Conservation (phyloP, 2,329 filamentous ascomycete genomes). For the Pseudogymnoascus sp. region DNA sequence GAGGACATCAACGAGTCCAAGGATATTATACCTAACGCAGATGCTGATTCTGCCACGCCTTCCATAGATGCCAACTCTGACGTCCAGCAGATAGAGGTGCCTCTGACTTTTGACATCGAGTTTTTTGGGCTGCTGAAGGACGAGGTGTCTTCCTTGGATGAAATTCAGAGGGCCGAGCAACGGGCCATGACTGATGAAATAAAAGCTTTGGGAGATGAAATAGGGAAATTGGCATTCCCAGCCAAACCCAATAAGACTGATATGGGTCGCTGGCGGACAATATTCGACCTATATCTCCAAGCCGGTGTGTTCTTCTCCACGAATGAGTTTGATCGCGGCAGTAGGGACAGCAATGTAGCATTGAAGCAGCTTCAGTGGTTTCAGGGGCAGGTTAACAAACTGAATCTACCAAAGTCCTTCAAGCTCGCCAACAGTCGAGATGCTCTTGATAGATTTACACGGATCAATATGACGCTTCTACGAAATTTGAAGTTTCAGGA, state of each 20-base stretch:
- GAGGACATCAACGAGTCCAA: not conserved
- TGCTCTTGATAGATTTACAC: conserved; percentile 61
- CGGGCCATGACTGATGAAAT: conserved; percentile 56
- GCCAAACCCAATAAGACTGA: conserved; percentile 55
- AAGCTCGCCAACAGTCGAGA: conserved; percentile 55
- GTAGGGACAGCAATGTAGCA: conserved; percentile 56
- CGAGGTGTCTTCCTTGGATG: conserved; percentile 61
- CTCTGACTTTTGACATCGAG: conserved; percentile 65
- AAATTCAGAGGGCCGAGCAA: conserved; percentile 55
- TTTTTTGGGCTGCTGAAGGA: conserved; percentile 71
- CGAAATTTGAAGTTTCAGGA: conserved; percentile 76
- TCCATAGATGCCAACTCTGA: not conserved
- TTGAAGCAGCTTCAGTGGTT: conserved; percentile 63
- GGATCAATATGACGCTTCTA: conserved; percentile 68
- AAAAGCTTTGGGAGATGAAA: conserved; percentile 51
- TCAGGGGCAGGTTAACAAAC: conserved; percentile 54
- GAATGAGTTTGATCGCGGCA: conserved; percentile 60
- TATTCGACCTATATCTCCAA: conserved; percentile 76
- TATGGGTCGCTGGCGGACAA: conserved; percentile 66
- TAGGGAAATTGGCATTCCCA: conserved; percentile 57
- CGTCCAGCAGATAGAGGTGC: conserved; percentile 56
- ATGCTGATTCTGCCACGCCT: not conserved
- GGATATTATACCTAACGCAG: not conserved
- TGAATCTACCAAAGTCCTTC: conserved; percentile 51
- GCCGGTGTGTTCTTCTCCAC: conserved; percentile 76